Evolutionary conservation across 495 filamentous ascomycete genomes (phyloP).

Genomic region (Stereocaulon alpinum): DNA sequence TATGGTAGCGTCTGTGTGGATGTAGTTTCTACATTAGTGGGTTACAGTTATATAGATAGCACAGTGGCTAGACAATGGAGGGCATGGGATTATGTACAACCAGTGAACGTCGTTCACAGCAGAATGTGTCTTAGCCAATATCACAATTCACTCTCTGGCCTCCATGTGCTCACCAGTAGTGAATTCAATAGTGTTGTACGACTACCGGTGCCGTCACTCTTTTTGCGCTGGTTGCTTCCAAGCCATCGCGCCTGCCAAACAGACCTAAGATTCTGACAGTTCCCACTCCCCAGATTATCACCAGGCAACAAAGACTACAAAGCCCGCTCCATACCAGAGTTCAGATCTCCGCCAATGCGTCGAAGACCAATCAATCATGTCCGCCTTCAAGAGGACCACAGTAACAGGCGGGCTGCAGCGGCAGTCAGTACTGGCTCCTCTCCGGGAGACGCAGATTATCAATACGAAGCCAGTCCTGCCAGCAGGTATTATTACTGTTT

Average conservation of each 20-base stretch:
- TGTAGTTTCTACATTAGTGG: not conserved
- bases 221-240: not conserved
- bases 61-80: too few relatives aligned
- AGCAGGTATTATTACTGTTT: slow-evolving; percentile 47
- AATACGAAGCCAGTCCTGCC: slow-evolving; percentile 66
- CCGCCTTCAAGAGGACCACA: slow-evolving; percentile 52
- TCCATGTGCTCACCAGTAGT: too few relatives aligned
- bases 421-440: slow-evolving; percentile 57
- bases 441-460: slow-evolving; percentile 67
- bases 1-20: not conserved
- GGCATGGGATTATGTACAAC: too few relatives aligned
- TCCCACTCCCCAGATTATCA: not conserved
- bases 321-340: not conserved
- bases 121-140: too few relatives aligned
- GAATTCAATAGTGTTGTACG: too few relatives aligned
- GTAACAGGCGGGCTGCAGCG: slow-evolving; percentile 37
- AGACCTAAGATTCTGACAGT: not conserved
- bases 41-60: not conserved
- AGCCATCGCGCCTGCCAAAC: not conserved
- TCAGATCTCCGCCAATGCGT: not conserved
- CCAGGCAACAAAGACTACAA: not conserved
- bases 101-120: too few relatives aligned
- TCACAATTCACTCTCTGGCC: too few relatives aligned
- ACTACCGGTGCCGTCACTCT: not conserved
- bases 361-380: slow-evolving; percentile 33